Conservation (phyloP, 2,329 filamentous ascomycete species). For the Coleophoma eucalyptorum region DNA sequence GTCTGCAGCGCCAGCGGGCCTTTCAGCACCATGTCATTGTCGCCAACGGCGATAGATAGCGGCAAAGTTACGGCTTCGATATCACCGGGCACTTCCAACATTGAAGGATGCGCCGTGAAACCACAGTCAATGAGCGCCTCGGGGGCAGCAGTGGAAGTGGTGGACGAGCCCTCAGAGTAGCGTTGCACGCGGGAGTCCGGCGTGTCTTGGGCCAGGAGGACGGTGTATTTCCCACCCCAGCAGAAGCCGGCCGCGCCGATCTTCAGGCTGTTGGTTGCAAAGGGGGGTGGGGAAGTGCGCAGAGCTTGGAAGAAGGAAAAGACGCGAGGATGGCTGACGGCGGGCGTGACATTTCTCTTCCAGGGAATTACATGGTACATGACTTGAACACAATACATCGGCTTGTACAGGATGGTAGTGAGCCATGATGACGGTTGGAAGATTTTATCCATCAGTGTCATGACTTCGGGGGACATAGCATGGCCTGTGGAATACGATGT, state of each 20-base stretch:
- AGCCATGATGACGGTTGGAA: slow-evolving; percentile 13
- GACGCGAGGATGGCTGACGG: slow-evolving; percentile 29
- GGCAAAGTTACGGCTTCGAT: slow-evolving; percentile 35
- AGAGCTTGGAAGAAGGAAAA: slow-evolving; percentile 32
- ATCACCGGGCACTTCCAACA: slow-evolving; percentile 41
- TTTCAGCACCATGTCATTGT: slow-evolving; percentile 36
- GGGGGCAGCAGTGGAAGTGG: not conserved
- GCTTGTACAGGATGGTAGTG: slow-evolving; percentile 20
- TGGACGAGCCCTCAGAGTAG: slow-evolving; percentile 2
- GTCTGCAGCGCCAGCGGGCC: slow-evolving; percentile 15
- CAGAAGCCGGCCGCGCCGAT: slow-evolving; percentile 57
- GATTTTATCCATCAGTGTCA: slow-evolving; percentile 16
- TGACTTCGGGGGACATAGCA: slow-evolving; percentile 5
- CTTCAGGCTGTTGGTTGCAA: slow-evolving; percentile 27
- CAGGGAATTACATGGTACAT: slow-evolving; percentile 24
- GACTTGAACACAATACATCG: slow-evolving; percentile 42
- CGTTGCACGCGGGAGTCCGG: slow-evolving; percentile 15
- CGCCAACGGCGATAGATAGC: slow-evolving; percentile 39
- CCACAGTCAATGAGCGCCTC: slow-evolving; percentile 40
- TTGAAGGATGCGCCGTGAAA: slow-evolving; percentile 47
- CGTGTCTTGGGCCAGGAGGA: slow-evolving; percentile 41
- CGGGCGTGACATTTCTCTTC: slow-evolving; percentile 21
- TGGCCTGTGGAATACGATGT: slow-evolving; percentile 7
- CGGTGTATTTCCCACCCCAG: slow-evolving; percentile 56
- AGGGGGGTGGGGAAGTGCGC: slow-evolving; percentile 23